Conservation (phyloP, 257 asterid genomes). For the Nicotiana tabacum region DNA sequence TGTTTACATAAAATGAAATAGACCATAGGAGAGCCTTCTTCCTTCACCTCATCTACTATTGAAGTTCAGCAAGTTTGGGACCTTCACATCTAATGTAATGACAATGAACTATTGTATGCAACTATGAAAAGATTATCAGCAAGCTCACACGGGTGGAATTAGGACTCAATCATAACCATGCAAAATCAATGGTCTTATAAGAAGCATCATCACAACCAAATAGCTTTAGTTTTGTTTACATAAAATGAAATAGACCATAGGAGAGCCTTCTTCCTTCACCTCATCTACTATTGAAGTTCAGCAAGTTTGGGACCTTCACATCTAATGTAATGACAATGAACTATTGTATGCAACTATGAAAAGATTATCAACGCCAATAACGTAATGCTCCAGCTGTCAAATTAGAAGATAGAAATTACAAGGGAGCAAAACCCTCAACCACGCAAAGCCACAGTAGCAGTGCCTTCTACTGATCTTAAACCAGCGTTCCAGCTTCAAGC, state of each 20-base stretch:
- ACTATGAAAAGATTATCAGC: background rate
- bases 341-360: background rate
- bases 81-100: background rate
- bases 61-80: background rate
- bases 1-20: background rate
- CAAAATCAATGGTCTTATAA: background rate
- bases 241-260: background rate
- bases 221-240: background rate
- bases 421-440: background rate
- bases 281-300: background rate
- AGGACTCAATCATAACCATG: background rate
- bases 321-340: background rate
- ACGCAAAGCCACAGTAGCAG: background rate
- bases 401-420: background rate
- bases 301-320: background rate
- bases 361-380: background rate
- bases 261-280: background rate
- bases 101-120: background rate
- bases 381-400: background rate
- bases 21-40: background rate
- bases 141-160: too few species aligned
- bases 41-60: background rate
- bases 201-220: background rate
- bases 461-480: background rate
- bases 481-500: conserved; percentile 3